Conservation (phyloP, 768 basidiomycete species). For the Ramaria sp. region DNA sequence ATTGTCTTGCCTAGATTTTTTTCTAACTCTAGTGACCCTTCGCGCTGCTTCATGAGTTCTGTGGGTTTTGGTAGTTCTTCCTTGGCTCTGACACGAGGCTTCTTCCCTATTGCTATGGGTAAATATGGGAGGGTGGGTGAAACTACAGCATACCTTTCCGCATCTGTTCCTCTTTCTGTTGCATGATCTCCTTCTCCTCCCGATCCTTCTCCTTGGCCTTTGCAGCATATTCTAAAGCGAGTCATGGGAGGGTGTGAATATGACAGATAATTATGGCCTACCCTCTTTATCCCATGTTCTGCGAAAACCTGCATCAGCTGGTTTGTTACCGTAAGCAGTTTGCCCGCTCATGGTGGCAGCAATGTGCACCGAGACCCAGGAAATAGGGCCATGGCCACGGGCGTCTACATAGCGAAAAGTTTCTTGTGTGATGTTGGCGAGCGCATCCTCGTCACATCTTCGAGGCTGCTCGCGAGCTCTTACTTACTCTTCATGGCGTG, state of each 20-base stretch:
- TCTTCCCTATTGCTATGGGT: conserved; percentile 51
- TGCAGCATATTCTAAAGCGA: conserved; percentile 30
- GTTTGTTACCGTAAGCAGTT: conserved; percentile 17
- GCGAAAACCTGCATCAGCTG: conserved; percentile 62
- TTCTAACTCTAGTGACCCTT: conserved; percentile 75
- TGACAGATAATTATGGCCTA: neutral
- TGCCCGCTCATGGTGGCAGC: neutral
- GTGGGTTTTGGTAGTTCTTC: conserved; percentile 90
- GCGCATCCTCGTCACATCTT: neutral
- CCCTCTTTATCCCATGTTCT: conserved; percentile 95
- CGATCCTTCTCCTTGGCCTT: conserved; percentile 72
- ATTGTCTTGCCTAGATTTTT: conserved; percentile 94
- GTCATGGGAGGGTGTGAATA: too few species aligned
- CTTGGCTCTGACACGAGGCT: conserved; percentile 53
- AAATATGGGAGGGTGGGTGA: neutral
- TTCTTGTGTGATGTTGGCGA: neutral
- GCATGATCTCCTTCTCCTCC: conserved; percentile 73
- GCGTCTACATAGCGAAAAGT: neutral
- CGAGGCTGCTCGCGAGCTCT: neutral
- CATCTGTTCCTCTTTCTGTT: conserved; percentile 75
- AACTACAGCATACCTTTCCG: conserved; percentile 52
- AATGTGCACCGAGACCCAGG: neutral
- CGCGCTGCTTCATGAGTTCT: conserved; percentile 84
- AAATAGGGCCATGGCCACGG: neutral
- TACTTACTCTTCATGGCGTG: neutral